Percentiles rank a stretch among this genome's conserved stretches.
phyloP scores from a whole-genome alignment of 495 filamentous ascomycete species.

The Tuber borchii region DNA sequence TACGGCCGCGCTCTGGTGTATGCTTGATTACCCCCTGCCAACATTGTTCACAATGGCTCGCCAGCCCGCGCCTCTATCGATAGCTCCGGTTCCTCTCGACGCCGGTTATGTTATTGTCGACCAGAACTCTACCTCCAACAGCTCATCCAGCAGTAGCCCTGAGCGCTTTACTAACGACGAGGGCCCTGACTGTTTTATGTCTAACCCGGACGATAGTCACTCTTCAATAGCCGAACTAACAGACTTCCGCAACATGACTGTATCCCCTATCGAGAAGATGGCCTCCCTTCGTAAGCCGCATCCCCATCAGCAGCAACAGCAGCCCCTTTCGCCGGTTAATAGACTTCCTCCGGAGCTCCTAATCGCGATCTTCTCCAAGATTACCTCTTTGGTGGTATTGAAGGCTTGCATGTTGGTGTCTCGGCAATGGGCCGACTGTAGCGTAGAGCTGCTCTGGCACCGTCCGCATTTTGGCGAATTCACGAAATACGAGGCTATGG shows the following conservation, averaged over 20 bases:
- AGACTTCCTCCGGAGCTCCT: conserved; percentile 88
- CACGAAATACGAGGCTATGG: conserved; percentile 68
- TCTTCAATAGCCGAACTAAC: conserved; percentile 37
- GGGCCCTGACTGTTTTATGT: conserved; percentile 23
- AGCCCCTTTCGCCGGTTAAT: conserved; percentile 60
- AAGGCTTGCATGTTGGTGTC: conserved; percentile 85
- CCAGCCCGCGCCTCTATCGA: conserved; percentile 18
- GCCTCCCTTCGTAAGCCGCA: conserved; percentile 2
- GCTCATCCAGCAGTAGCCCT: conserved; percentile 38
- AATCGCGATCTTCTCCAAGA: conserved; percentile 82
- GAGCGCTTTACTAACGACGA: conserved; percentile 32
- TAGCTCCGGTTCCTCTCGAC: conserved; percentile 14
- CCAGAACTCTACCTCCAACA: conserved; percentile 22
- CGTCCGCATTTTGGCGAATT: conserved; percentile 83
- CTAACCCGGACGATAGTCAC: conserved; percentile 28
- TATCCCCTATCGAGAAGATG: conserved; percentile 32
- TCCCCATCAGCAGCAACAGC: conserved; percentile 19
- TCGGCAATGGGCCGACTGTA: conserved; percentile 85
- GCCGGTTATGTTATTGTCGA: not conserved
- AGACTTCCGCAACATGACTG: conserved; percentile 39
- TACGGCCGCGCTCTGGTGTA: not conserved
- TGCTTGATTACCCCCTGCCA: not conserved
- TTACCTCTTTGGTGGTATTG: conserved; percentile 66
- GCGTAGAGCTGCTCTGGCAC: conserved; percentile 91
- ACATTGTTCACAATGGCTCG: conserved; percentile 26